Base-by-base conservation (phyloP, 345 rosid genomes). In the Eutrema heterophyllum region DNA sequence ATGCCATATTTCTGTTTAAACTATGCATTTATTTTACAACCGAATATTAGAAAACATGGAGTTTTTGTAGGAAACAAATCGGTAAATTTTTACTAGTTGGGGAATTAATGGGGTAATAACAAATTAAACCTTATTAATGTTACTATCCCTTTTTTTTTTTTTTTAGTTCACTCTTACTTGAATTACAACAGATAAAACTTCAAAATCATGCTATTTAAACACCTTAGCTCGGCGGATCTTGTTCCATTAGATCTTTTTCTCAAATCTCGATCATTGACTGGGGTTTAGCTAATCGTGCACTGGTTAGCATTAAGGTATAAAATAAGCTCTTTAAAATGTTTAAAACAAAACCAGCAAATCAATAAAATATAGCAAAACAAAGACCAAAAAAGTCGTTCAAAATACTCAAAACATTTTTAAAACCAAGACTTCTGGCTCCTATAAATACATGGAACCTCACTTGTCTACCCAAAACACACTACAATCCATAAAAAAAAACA, bases 341-440 rank as follows among this genome's bases (percentile, higher is more conserved):
- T 3, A 7, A 46, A 13, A 6, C 45, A 21, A 69, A 45, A 45
- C 33, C 26, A 62, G 18, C 62, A 62, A 72, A 40, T 0, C 45
- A 27, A 12, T 59, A 49, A 4, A 61, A 5, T 40, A 72, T 21
- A 72, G 56, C 65, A 12, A 73, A 45, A 63, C 44, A 58, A 74
- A 48, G 67, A 73, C 67, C 43, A 65, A 16, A 66, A 68, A 60
- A 44, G 5, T 63, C 45, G 9, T 26, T 6, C 1, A 13, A 16
- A 68, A 30, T 38, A 51, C 18, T 32, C 12, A 32, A 48, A n/a
- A 10, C 5, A 36, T 10, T 14, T 9, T 0, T 8, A 53, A 53
- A 46, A 7, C n/a, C 21, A 33, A 57, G 6, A 45, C 35, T 26
- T 64, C 50, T 74, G 27, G 54, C 62, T 58, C 29, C 49, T 67